Conservation (phyloP, 2,329 filamentous ascomycete species). For the Alternaria burnsii region DNA sequence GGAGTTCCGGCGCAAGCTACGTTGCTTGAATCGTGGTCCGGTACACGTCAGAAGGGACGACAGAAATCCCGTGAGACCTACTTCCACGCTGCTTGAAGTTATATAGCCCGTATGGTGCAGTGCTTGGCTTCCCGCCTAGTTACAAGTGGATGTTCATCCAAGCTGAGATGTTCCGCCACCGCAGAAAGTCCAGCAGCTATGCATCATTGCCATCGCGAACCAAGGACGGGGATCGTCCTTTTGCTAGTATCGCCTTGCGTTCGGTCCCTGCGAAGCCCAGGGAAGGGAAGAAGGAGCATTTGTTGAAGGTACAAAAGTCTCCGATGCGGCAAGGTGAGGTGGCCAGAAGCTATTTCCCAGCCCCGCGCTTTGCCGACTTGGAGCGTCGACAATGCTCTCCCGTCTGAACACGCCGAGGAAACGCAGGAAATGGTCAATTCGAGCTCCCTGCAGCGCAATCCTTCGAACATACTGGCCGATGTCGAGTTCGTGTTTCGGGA, state of each 20-base stretch:
- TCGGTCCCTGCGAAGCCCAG: slow-evolving; percentile 28
- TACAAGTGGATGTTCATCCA: slow-evolving; percentile 33
- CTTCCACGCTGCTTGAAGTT: slow-evolving; percentile 8
- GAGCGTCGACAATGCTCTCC: slow-evolving; percentile 28
- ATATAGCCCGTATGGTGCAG: slow-evolving; percentile 15
- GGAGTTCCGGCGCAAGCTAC: slow-evolving; percentile 19
- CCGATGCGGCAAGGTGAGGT: slow-evolving; percentile 35
- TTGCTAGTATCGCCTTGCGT: slow-evolving; percentile 31
- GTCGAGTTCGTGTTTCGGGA: slow-evolving; percentile 40
- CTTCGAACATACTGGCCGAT: slow-evolving; percentile 34
- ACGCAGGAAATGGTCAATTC: slow-evolving; percentile 30
- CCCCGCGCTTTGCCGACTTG: slow-evolving; percentile 34
- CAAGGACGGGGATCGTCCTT: slow-evolving; percentile 30
- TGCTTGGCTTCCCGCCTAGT: slow-evolving; percentile 37
- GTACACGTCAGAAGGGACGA: slow-evolving; percentile 3
- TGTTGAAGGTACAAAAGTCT: slow-evolving; percentile 34
- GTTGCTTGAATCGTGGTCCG: slow-evolving; percentile 11
- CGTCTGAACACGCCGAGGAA: slow-evolving; percentile 26
- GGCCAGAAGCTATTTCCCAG: slow-evolving; percentile 36
- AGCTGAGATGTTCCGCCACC: slow-evolving; percentile 45
- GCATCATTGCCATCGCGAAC: slow-evolving; percentile 30
- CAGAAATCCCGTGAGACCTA: background rate
- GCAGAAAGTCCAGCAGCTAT: slow-evolving; percentile 33
- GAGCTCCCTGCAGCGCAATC: slow-evolving; percentile 36
- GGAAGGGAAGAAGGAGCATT: slow-evolving; percentile 37